These are phyloP conservation scores for Neofusicoccum laricinum DNA, from an alignment of 2,329 filamentous ascomycete genomes.

Conservation along the genomic window DNA sequence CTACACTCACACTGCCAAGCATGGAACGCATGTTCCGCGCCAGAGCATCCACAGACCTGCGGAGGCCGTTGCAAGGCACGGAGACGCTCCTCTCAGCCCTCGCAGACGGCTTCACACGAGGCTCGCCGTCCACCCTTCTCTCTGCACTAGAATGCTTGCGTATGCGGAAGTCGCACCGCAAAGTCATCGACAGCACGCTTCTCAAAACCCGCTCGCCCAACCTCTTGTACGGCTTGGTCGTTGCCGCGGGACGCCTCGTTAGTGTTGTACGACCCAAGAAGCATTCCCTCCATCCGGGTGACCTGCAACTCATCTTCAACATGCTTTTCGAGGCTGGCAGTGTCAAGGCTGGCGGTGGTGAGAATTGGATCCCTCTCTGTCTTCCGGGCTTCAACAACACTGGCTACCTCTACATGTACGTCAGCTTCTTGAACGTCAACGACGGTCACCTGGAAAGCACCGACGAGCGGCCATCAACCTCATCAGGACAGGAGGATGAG, in stretches of 20 bases:
- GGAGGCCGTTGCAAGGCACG: constrained; percentile 85
- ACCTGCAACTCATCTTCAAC: constrained; percentile 95
- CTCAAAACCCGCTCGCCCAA: constrained; percentile 73
- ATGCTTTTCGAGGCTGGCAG: constrained; percentile 97
- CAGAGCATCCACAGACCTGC: constrained; percentile 88
- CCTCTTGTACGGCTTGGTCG: constrained; percentile 87
- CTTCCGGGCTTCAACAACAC: constrained; percentile 95
- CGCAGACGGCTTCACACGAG: constrained; percentile 89
- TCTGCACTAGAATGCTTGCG: constrained; percentile 92
- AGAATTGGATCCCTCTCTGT: constrained; percentile 97
- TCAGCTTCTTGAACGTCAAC: constrained; percentile 79
- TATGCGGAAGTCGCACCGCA: constrained; percentile 81
- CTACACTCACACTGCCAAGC: constrained; percentile 85
- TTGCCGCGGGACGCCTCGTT: constrained; percentile 87
- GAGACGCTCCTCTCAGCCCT: constrained; percentile 87
- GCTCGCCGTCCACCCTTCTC: constrained; percentile 83
- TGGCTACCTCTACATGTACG: constrained; percentile 98
- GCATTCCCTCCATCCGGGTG: constrained; percentile 91
- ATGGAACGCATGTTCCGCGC: constrained; percentile 84
- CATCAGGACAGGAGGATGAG: constrained; percentile 56
- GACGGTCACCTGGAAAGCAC: constrained; percentile 44
- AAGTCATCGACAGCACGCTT: constrained; percentile 81
- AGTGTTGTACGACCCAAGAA: constrained; percentile 93
- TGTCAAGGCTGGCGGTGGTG: constrained; percentile 86
- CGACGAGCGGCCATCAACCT: constrained; percentile 38